These are phyloP conservation scores for Botryosphaeria dothidea DNA, from an alignment of 2,329 filamentous ascomycete genomes.

Conservation along the genomic window DNA sequence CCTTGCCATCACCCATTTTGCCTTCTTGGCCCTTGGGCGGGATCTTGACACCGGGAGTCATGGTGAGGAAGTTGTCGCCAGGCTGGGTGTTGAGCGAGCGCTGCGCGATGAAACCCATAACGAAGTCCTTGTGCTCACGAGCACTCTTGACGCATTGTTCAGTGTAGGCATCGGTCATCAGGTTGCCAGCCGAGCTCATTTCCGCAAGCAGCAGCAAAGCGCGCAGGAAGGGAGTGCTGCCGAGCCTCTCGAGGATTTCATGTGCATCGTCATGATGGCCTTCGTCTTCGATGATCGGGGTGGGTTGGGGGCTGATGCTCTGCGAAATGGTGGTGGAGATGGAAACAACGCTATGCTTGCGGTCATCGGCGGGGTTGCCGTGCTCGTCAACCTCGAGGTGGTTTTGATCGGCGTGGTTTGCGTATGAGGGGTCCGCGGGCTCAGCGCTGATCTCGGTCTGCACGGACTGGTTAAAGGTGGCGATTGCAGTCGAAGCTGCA, in stretches of 20 bases:
- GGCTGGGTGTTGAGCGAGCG: slow-evolving; percentile 58
- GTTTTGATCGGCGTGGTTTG: slow-evolving; percentile 45
- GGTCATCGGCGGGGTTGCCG: slow-evolving; percentile 46
- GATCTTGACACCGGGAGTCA: slow-evolving; percentile 82
- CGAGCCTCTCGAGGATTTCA: slow-evolving; percentile 44
- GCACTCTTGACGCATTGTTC: slow-evolving; percentile 75
- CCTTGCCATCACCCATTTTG: slow-evolving; percentile 68
- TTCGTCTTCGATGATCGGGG: slow-evolving; percentile 37
- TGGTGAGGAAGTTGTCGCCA: slow-evolving; percentile 75
- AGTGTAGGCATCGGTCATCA: slow-evolving; percentile 76
- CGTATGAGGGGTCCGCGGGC: slow-evolving; percentile 30
- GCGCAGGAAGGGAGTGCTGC: slow-evolving; percentile 63
- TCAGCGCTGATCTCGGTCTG: slow-evolving; percentile 52
- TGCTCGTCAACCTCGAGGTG: slow-evolving; percentile 41
- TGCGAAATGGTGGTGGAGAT: slow-evolving; percentile 77
- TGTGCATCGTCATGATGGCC: slow-evolving; percentile 38
- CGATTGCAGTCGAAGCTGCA: slow-evolving; percentile 49
- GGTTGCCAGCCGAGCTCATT: slow-evolving; percentile 79
- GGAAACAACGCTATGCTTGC: slow-evolving; percentile 79
- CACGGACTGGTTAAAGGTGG: slow-evolving; percentile 52
- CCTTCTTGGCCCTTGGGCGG: slow-evolving; percentile 59
- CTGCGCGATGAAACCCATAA: slow-evolving; percentile 56
- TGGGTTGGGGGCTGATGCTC: slow-evolving; percentile 53
- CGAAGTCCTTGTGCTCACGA: slow-evolving; percentile 64
- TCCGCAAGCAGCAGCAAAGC: slow-evolving; percentile 79